A percentile compares a stretch with the other conserved stretches of the same genome.
These are phyloP conservation scores for Gloeopeniophorella convolvens DNA, from an alignment of 768 basidiomycete species.

Conservation along the genomic window DNA sequence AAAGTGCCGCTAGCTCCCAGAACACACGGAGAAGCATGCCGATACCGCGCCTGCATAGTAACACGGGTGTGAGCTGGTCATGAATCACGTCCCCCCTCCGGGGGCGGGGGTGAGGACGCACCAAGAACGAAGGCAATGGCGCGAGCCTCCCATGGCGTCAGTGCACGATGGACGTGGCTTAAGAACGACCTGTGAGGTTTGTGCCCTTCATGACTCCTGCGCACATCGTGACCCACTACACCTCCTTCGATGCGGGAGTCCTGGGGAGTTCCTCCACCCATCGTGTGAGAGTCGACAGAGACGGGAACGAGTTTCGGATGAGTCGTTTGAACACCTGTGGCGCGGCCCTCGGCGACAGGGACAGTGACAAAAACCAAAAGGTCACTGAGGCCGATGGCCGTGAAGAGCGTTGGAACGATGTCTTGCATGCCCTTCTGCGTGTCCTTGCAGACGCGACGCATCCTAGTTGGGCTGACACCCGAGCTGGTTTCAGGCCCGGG, in stretches of 20 bases:
- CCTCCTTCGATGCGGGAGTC: not conserved
- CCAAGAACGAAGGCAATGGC: conserved; percentile 81
- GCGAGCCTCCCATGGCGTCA: conserved; percentile 78
- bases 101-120: conserved; percentile 29
- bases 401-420: conserved; percentile 9
- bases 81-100: not conserved
- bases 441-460: conserved; percentile 18
- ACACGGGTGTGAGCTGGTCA: not conserved
- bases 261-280: not conserved
- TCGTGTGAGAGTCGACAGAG: not conserved
- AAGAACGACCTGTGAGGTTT: conserved; percentile 19
- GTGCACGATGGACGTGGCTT: conserved; percentile 52
- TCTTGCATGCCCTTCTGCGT: conserved; percentile 15
- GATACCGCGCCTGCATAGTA: conserved; percentile 60
- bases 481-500: not conserved
- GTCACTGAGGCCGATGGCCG: conserved; percentile 6
- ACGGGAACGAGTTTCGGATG: not conserved
- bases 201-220: conserved; percentile 26
- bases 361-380: not conserved
- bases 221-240: not conserved
- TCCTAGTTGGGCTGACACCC: conserved; percentile 3
- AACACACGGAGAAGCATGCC: conserved; percentile 78
- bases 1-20: conserved; percentile 62
- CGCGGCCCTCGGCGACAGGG: not conserved
- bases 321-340: not conserved